Percentiles rank a stretch among this genome's conserved stretches.
phyloP scores from a whole-genome alignment of 257 asterid species.

The Capsicum chinense region DNA sequence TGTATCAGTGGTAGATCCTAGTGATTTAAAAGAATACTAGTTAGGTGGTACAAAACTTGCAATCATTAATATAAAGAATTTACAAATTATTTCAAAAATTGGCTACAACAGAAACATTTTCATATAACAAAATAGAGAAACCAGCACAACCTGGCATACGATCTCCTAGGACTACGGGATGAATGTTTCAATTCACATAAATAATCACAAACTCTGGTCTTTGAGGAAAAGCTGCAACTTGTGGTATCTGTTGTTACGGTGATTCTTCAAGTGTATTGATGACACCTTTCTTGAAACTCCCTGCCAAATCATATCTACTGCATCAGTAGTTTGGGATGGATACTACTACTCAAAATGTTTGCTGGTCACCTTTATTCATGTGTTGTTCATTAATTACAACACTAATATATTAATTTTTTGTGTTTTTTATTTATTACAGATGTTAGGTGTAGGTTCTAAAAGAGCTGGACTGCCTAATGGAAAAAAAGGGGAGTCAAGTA shows the following conservation, averaged over 20 bases:
- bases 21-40: slow-evolving; percentile 4
- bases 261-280: too few relatives aligned
- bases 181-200: neutral
- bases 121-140: neutral
- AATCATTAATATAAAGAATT: neutral
- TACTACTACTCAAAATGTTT: slow-evolving; percentile 64
- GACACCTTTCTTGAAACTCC: too few relatives aligned
- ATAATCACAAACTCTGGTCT: too few relatives aligned
- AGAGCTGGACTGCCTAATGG: too few relatives aligned
- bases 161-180: neutral
- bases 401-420: too few relatives aligned
- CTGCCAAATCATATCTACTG: too few relatives aligned
- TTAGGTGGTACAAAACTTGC: neutral
- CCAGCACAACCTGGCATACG: neutral
- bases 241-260: too few relatives aligned
- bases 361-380: slow-evolving; percentile 45
- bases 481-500: too few relatives aligned
- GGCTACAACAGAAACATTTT: neutral
- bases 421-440: too few relatives aligned
- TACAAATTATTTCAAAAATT: neutral
- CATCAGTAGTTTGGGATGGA: neutral
- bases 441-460: too few relatives aligned
- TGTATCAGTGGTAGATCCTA: neutral
- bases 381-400: too few relatives aligned
- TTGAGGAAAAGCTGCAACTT: too few relatives aligned